Conservation (phyloP, 2,329 filamentous ascomycete species). For the Scedosporium minutisporum region DNA sequence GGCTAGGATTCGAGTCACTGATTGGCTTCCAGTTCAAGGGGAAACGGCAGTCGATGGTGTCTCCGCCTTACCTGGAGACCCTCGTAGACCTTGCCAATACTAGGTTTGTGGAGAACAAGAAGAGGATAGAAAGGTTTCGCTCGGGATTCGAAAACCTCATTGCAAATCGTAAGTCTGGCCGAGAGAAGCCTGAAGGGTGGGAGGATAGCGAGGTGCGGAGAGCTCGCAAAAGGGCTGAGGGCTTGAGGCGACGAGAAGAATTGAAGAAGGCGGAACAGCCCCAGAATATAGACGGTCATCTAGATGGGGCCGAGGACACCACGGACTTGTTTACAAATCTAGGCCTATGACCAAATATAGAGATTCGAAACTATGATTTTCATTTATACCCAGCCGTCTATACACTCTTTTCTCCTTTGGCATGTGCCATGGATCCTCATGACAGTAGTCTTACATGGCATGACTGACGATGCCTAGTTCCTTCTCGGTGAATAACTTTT, state of each 20-base stretch:
- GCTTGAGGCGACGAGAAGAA: conserved; percentile 41
- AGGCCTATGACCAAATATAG: background rate
- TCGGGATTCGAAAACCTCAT: conserved; percentile 30
- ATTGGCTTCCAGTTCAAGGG: conserved; percentile 49
- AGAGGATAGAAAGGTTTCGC: conserved; percentile 57
- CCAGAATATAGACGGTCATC: conserved; percentile 6
- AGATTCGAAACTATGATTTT: background rate
- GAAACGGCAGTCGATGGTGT: conserved; percentile 40
- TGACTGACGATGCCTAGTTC: background rate
- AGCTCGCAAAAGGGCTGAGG: conserved; percentile 49
- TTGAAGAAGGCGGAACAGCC: conserved; percentile 18
- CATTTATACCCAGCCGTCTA: conserved; percentile 10
- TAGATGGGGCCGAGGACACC: conserved; percentile 10
- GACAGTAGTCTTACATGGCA: conserved; percentile 7
- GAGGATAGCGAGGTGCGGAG: conserved; percentile 42
- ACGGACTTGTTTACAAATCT: background rate
- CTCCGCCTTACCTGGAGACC: conserved; percentile 55
- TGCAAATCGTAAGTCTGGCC: conserved; percentile 11
- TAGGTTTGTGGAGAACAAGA: conserved; percentile 59
- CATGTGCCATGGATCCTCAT: background rate
- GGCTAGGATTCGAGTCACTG: conserved; percentile 71
- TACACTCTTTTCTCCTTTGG: conserved; percentile 7
- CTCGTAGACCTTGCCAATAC: conserved; percentile 65
- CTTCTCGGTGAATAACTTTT: background rate
- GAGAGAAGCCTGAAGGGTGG: conserved; percentile 29